Conservation (phyloP, 805 yeast species). For the Naumovozyma castellii region DNA sequence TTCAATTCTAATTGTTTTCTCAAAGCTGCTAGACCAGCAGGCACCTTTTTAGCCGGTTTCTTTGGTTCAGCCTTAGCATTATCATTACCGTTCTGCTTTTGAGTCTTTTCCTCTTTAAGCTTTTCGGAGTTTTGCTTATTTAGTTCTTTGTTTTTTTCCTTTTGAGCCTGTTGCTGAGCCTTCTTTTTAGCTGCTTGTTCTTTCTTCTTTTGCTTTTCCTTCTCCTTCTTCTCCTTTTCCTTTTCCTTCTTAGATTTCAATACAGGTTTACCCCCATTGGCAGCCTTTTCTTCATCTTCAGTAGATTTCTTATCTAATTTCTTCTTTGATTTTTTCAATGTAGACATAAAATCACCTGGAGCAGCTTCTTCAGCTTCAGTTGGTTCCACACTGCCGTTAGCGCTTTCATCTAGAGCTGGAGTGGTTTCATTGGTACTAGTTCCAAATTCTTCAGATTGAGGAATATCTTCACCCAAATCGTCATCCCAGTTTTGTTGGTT, state of each 20-base stretch:
- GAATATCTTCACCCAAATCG: conserved; percentile 44
- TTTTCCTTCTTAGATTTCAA: conserved; percentile 87
- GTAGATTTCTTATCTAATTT: conserved; percentile 51
- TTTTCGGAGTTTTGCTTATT: conserved; percentile 32
- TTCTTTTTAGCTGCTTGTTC: conserved; percentile 83
- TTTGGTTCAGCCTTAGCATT: conserved; percentile 34
- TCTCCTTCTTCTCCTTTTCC: conserved; percentile 91
- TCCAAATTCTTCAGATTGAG: conserved; percentile 47
- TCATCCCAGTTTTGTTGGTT: conserved; percentile 78
- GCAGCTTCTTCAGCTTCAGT: conserved; percentile 31
- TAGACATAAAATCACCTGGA: conserved; percentile 68
- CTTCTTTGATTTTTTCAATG: conserved; percentile 69
- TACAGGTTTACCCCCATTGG: conserved; percentile 47
- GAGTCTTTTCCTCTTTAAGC: conserved; percentile 29
- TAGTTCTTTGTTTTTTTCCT: conserved; percentile 47
- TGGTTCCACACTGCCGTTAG: conserved; percentile 12
- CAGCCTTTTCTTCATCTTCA: conserved; percentile 47
- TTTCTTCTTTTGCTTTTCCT: conserved; percentile 82
- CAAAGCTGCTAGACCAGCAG: conserved; percentile 87
- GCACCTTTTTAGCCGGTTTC: conserved; percentile 65
- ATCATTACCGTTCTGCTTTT: conserved; percentile 24
- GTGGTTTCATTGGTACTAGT: conserved; percentile 25
- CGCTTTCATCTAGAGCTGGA: conserved; percentile 11
- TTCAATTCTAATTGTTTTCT: conserved; percentile 81
- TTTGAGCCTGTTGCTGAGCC: conserved; percentile 52